Evolutionary conservation across 176 grass and related monocot species (phyloP), one percentile per base, ranked within the genome.

Genomic region (Paspalum notatum): DNA sequence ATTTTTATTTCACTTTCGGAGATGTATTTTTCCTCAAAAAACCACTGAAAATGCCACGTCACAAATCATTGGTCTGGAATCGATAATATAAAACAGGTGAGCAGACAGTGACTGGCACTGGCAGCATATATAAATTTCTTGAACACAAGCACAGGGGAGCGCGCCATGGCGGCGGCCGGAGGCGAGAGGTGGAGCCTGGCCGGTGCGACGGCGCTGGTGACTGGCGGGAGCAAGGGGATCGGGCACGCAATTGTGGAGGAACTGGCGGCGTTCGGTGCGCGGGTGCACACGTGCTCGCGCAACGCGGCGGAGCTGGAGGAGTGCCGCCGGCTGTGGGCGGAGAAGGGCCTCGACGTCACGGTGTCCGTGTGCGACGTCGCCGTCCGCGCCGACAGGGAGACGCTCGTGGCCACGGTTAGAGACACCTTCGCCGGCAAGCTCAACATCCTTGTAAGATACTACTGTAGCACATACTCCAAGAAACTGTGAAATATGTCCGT

Each of bases 281-380:
- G 60, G 3, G 87, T 90, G 43, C 87, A 90, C 70, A 90, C 83
- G 4, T 90, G 87, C 54, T 46, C 83, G 8, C 66, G 83, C 15
- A 85, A 82, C 24, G 82, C 74, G 9, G 64, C 15, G 2, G 87
- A 89, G 41, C 69, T 89, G 16, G 75, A 85, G 12, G 51, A 82
- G 53, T 66, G 77, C 70, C 43, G 80, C 61, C 76, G 69, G 68
- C 73, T 7, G 26, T 82, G 79, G 67, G 79, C 32, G 12, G 66
- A 44, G 53, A 70, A 24, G 68, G 68, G 59, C 6, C 9, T 60
- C 2, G 18, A 11, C 17, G 84, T 54, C 38, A 44, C 55, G 0
- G 37, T 39, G 38, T 52, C 46, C 17, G 77, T 69, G 47, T 71
- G 66, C 25, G 74, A 73, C 39, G 42, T 86, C 77, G 72, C 17